Base-by-base conservation (phyloP, 2,329 filamentous ascomycete species). In the Aulographum hederae region DNA sequence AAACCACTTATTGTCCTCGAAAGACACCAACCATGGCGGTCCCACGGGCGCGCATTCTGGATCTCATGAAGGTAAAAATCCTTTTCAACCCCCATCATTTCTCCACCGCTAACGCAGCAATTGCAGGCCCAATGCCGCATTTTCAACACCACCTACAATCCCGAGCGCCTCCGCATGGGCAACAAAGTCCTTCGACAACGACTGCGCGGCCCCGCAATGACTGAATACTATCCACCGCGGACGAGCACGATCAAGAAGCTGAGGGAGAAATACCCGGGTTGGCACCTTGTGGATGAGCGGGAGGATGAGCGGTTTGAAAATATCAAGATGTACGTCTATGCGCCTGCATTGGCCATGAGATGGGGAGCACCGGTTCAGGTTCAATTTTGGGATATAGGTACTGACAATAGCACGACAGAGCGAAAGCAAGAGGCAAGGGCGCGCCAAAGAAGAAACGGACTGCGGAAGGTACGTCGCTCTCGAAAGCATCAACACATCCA, bases 141-240 rank as follows among this genome's bases (percentile, higher is more conserved):
- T 60, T 98, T 95, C 64, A 76, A 75, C 47, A 80, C 78, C 31
- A 85, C 76, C 32, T 95, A 74, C 64, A 98, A 98, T 57, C 89
- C 89, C 17, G 67, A 81, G 34, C 63, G 73, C 43, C 54, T 78
- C 38, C 80, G 89, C 38, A 71, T 81, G 43, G 89, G 89, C 47
- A 94, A 89, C 61, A 92, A 89, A 57, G 65, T 98, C 51, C 65
- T 98, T 37, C 80, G 85, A 47, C 79, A 94, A 54, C 73, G 85
- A 47, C 63, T 95, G 39, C 73, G 69, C 47, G 89, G 89, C n/a
- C 80, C 84, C 18, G 60, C 78, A 0, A 58, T 94, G 40, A 78
- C 75, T 25, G 67, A 80, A 35, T 98, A 94, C 64, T 98, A 98
- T 52, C 89, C 89, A 2, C 72, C 74, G 41, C 77, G 66, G 38